Conservation (phyloP, 176 grass and related monocot species). For the Oryza australiensis region DNA sequence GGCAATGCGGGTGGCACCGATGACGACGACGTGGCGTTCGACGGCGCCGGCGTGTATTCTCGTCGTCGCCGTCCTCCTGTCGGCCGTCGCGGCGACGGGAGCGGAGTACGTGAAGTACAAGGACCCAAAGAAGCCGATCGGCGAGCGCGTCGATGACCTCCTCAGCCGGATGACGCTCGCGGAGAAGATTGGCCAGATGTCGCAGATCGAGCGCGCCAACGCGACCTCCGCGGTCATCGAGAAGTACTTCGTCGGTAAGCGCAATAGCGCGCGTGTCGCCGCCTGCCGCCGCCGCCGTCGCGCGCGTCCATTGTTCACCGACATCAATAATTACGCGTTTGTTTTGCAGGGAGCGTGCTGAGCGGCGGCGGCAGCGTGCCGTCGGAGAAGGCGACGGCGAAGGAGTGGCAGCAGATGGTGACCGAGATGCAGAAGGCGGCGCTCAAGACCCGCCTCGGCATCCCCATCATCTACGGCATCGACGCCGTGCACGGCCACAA, state of each 20-base stretch:
- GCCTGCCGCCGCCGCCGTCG: background rate
- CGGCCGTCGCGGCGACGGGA: background rate
- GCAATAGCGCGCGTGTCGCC: background rate
- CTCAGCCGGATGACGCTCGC: constrained; percentile 72
- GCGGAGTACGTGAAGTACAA: constrained; percentile 61
- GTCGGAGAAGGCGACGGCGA: constrained; percentile 48
- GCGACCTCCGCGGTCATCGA: constrained; percentile 53
- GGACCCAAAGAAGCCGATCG: constrained; percentile 58
- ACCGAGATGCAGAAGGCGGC: constrained; percentile 78
- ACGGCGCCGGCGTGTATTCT: constrained; percentile 15
- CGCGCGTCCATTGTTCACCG: background rate
- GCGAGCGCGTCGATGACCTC: constrained; percentile 60
- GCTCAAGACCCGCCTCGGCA: constrained; percentile 76
- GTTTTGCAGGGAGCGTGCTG: constrained; percentile 65
- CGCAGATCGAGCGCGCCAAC: constrained; percentile 72
- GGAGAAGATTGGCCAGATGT: constrained; percentile 95
- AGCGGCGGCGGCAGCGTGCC: constrained; percentile 86
- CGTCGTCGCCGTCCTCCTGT: constrained; percentile 22
- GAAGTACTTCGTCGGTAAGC: constrained; percentile 71
- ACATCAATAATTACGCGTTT: background rate
- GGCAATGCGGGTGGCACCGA: background rate
- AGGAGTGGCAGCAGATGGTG: constrained; percentile 53
- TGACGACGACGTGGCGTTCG: constrained; percentile 41
- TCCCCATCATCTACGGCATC: constrained; percentile 90
- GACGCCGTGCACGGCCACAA: constrained; percentile 93